phyloP scores from a whole-genome alignment of 441 rosid genomes.

The Mallotus repandus region DNA sequence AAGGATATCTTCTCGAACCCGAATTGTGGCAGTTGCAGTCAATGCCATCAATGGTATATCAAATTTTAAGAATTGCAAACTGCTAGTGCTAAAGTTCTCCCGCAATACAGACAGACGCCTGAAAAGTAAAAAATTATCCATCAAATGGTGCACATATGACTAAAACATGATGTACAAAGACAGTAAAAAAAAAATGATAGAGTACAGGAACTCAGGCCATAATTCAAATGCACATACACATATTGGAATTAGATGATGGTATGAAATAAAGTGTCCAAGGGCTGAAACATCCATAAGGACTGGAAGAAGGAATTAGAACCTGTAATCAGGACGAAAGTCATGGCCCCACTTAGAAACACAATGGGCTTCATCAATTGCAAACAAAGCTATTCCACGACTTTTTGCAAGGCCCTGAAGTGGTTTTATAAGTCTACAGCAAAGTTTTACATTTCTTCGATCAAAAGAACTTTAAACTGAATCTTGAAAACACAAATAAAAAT shows the following conservation, averaged over 20 bases:
- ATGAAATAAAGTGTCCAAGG: background rate
- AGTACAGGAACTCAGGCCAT: background rate
- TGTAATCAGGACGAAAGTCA: conserved; percentile 82
- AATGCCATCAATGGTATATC: conserved; percentile 88
- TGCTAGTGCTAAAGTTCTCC: conserved; percentile 57
- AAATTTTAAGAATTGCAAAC: conserved; percentile 49
- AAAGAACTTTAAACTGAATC: conserved; percentile 11
- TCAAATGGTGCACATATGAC: background rate
- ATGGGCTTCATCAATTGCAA: conserved; percentile 93
- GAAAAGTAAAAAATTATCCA: conserved; percentile 26
- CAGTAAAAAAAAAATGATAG: background rate
- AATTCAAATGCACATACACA: background rate
- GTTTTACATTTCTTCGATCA: conserved; percentile 9
- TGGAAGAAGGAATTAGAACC: conserved; percentile 38
- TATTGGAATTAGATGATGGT: background rate
- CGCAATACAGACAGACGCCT: conserved; percentile 70
- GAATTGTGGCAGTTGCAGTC: conserved; percentile 89
- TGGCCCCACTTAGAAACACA: conserved; percentile 99
- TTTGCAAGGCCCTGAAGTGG: conserved; percentile 78
- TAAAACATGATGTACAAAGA: background rate
- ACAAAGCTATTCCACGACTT: conserved; percentile 72
- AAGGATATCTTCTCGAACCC: conserved; percentile 72
- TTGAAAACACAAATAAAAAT: conserved; percentile 8
- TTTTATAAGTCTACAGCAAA: conserved; percentile 56
- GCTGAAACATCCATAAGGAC: background rate